Conservation (phyloP, 371 early-diverging fungal genomes). For the Blakeslea trispora region DNA sequence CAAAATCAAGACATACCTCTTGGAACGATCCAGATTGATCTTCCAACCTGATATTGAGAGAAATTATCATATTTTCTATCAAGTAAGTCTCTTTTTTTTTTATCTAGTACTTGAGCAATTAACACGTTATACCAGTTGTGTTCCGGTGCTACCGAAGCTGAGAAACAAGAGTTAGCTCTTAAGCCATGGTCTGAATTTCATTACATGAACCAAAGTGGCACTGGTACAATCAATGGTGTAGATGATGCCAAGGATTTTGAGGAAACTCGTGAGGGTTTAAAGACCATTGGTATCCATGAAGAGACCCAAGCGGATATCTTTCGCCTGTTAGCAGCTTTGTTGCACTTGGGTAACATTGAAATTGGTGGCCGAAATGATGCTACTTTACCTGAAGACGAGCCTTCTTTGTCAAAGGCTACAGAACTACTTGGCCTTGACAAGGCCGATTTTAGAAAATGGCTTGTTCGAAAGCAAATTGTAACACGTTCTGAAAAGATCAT, state of each 20-base stretch:
- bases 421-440: conserved; percentile 75
- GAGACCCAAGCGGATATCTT: conserved; percentile 86
- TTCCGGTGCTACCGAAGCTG: conserved; percentile 80
- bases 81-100: conserved; percentile 36
- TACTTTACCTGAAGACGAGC: conserved; percentile 76
- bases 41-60: conserved; percentile 94
- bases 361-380: conserved; percentile 71
- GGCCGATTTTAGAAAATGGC: conserved; percentile 84
- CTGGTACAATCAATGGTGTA: conserved; percentile 78
- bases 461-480: conserved; percentile 87
- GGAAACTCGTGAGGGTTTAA: conserved; percentile 79
- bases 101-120: no score
- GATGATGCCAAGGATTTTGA: conserved; percentile 91
- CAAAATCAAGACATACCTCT: conserved; percentile 93
- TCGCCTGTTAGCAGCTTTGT: conserved; percentile 83
- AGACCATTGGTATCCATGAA: conserved; percentile 80
- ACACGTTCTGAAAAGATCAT: conserved; percentile 89
- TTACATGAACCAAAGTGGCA: conserved; percentile 88
- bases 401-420: conserved; percentile 65
- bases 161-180: conserved; percentile 75
- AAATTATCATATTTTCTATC: conserved; percentile 99
- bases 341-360: conserved; percentile 93
- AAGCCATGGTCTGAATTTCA: conserved; percentile 72
- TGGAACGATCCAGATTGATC: conserved; percentile 96
- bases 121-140: conserved; percentile 61